phyloP scores from a whole-genome alignment of 2,329 filamentous ascomycete genomes.

The Periconia macrospinosa region DNA sequence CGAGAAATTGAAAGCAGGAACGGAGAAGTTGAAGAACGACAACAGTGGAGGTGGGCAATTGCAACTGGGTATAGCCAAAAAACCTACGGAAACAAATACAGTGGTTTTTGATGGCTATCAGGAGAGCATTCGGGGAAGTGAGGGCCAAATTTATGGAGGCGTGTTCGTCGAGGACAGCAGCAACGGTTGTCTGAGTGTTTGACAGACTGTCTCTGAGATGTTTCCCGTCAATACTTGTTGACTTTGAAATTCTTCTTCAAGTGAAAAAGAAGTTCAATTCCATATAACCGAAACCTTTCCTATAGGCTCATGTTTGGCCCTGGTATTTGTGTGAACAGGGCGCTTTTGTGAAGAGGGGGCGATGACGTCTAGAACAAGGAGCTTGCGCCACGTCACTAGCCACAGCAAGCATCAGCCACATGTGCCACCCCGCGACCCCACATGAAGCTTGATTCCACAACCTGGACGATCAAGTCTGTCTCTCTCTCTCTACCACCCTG shows the following conservation, averaged over 20 bases:
- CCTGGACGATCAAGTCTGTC: not conserved
- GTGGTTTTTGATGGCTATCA: constrained; percentile 32
- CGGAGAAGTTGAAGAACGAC: constrained; percentile 16
- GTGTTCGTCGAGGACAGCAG: constrained; percentile 34
- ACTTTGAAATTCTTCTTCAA: no score
- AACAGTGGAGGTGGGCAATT: constrained; percentile 30
- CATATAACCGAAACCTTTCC: no score
- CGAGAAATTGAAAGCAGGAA: constrained; percentile 15
- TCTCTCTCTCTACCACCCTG: not conserved
- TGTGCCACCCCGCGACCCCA: not conserved
- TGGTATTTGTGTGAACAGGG: no score
- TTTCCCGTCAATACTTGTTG: no score
- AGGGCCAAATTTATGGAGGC: constrained; percentile 35
- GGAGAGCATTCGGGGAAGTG: constrained; percentile 18
- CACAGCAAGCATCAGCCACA: not conserved
- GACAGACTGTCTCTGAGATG: not conserved
- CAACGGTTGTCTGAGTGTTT: constrained; percentile 18
- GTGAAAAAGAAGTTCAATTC: no score
- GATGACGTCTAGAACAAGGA: not conserved
- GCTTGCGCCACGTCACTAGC: not conserved
- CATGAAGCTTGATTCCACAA: not conserved
- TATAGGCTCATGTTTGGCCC: no score
- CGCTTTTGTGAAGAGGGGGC: no score
- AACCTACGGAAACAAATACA: constrained; percentile 30
- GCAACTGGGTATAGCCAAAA: constrained; percentile 32